A percentile compares a stretch with the other conserved stretches of the same genome.
Conservation (phyloP, 805 yeast genomes). For the Sugiyamaella marilandica region DNA sequence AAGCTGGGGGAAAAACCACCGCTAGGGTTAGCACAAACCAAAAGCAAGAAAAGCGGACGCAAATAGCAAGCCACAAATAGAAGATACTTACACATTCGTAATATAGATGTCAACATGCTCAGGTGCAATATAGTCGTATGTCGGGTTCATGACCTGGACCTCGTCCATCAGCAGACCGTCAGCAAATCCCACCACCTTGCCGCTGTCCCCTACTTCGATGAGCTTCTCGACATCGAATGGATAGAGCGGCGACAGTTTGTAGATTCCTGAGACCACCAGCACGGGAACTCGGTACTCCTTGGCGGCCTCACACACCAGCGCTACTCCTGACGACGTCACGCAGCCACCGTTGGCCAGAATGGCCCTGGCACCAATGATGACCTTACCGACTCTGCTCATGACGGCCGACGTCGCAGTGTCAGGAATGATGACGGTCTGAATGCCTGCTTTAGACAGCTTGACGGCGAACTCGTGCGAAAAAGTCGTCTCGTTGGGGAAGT, state of each 20-base stretch:
- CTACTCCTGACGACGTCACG: conserved; percentile 82
- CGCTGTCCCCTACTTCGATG: conserved; percentile 89
- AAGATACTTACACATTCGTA: conserved; percentile 60
- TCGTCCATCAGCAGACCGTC: conserved; percentile 64
- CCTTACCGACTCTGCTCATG: conserved; percentile 97
- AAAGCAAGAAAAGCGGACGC: not conserved
- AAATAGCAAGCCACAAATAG: not conserved
- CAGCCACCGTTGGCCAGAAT: conserved; percentile 97
- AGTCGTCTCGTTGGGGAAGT: conserved; percentile 81
- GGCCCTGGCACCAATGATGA: conserved; percentile 83
- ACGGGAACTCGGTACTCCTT: conserved; percentile 95
- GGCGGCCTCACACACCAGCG: conserved; percentile 93
- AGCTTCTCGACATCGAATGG: conserved; percentile 82
- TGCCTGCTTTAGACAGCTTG: conserved; percentile 74
- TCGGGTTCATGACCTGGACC: conserved; percentile 79
- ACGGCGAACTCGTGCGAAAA: conserved; percentile 76
- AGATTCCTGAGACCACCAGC: conserved; percentile 89
- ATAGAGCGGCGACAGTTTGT: conserved; percentile 86
- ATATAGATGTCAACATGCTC: conserved; percentile 91
- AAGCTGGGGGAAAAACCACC: conserved; percentile 97
- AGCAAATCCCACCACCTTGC: conserved; percentile 76
- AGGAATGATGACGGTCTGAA: conserved; percentile 86
- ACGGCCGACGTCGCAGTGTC: conserved; percentile 91
- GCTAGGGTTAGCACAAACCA: conserved; percentile 14
- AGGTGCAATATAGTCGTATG: conserved; percentile 87